Evolutionary conservation across 495 filamentous ascomycete species (phyloP).

Genomic region (Penicillium argentinense): DNA sequence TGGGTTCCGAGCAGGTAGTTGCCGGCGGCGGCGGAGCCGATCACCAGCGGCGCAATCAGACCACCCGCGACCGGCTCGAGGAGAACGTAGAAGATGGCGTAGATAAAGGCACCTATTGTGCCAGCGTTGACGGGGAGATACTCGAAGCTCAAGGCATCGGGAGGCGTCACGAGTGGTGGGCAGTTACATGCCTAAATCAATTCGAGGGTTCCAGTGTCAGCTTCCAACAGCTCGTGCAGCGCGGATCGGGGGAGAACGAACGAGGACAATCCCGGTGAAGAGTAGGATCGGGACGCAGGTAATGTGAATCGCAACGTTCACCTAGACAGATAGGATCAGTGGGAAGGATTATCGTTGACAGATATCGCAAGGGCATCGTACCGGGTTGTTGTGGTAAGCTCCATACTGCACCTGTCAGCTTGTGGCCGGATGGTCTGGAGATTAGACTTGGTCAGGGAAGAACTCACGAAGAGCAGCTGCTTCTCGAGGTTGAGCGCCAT

Average conservation of each 20-base stretch:
- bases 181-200: conserved; percentile 69
- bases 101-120: conserved; percentile 69
- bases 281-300: conserved; percentile 83
- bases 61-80: conserved; percentile 91
- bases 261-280: conserved; percentile 75
- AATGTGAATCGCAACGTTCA: conserved; percentile 88
- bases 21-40: conserved; percentile 66
- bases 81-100: conserved; percentile 80
- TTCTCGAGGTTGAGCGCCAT: conserved; percentile 80
- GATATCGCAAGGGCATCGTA: conserved; percentile 32
- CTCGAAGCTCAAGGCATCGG: conserved; percentile 65
- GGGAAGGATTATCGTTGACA: not conserved
- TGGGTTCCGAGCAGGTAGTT: conserved; percentile 73
- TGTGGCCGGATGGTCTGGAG: not conserved
- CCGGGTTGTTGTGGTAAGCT: conserved; percentile 85
- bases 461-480: conserved; percentile 74
- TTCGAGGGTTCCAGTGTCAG: conserved; percentile 3
- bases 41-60: conserved; percentile 67
- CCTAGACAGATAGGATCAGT: conserved; percentile 35
- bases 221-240: not conserved
- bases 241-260: conserved; percentile 53
- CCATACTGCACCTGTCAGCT: conserved; percentile 70
- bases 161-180: conserved; percentile 68
- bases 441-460: not conserved
- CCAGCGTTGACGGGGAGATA: conserved; percentile 81